Evolutionary conservation across 768 basidiomycete genomes (phyloP), one percentile per base, ranked within the genome.

Genomic region (Dioszegia aurantiaca): DNA sequence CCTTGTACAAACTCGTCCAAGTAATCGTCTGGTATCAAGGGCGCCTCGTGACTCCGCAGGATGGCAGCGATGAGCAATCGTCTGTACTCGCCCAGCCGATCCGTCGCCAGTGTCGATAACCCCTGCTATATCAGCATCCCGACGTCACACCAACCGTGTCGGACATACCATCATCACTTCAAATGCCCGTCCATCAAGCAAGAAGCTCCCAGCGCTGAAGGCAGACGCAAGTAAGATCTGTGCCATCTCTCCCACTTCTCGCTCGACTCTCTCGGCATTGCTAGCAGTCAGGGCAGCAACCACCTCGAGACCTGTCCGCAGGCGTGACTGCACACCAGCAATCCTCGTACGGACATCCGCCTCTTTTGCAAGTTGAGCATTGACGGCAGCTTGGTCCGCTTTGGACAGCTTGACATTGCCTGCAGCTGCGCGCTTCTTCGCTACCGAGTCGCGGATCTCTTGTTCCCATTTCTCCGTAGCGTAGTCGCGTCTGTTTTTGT

Each of bases 391-490:
- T 60, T 87, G 85, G 58, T 95, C 90, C 58, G 87, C 86, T 72
- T 91, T 97, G 1, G 88, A 89, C 17, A 97, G 75, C 37, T 67
- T 68, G 1, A 40, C 37, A 21, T 36, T 37, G 9, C 54, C 54
- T 19, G 42, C 54, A 3, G 80, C 79, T 10, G 83, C 82, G 73
- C 89, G 90, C 79, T 97, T 97, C 55, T 78, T 83, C 5, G 89
- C 88, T 0, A 97, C 80, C 0, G 86, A 84, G 64, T 88, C 86
- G 10, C 92, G 84, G n/a, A 94, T 80, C 60, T 99, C 93, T 26
- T 86, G 87, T 61, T 99, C 95, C 94, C 94, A 99, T 69, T 89
- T 87, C 17, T 89, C 87, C 14, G 94, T 87, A 33, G 89, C 90
- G 4, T 87, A 84, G 58, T 86, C 87, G 66, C 95, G 97, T 14